Conservation (phyloP, 352 stramenopile genomes). For the Phytopythium delawarense region DNA sequence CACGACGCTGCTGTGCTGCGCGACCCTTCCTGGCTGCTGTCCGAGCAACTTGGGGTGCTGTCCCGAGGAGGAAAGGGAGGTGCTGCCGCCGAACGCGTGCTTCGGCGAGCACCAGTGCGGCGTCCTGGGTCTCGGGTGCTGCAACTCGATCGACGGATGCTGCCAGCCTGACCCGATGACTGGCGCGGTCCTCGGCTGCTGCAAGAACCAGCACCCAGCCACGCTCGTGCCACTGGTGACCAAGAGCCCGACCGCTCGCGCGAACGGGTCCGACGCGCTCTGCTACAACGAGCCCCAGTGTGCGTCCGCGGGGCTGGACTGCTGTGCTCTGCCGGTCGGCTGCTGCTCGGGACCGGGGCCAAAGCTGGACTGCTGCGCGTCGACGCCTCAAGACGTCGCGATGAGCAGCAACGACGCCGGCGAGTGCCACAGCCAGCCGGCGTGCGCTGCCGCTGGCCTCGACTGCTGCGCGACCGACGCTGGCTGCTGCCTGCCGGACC, state of each 20-base stretch:
- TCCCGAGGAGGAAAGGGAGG: constrained; percentile 32
- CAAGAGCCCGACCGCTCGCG: background rate
- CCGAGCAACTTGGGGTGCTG: constrained; percentile 62
- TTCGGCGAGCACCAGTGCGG: constrained; percentile 63
- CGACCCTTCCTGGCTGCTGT: constrained; percentile 66
- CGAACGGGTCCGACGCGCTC: constrained; percentile 1
- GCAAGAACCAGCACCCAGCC: constrained; percentile 47
- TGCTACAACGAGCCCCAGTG: constrained; percentile 46
- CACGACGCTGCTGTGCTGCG: constrained; percentile 57
- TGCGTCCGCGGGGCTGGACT: constrained; percentile 33
- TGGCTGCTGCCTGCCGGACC: constrained; percentile 41
- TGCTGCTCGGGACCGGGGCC: constrained; percentile 36
- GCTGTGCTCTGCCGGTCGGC: constrained; percentile 34
- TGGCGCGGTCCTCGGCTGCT: constrained; percentile 51
- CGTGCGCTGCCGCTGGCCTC: constrained; percentile 34
- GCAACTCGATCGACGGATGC: constrained; percentile 67
- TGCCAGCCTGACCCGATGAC: constrained; percentile 49
- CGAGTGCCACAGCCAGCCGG: constrained; percentile 34
- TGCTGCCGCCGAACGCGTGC: constrained; percentile 51
- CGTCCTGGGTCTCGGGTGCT: constrained; percentile 53
- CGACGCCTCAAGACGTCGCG: constrained; percentile 6
- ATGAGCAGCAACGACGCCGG: constrained; percentile 5
- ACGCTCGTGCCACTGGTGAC: constrained; percentile 3
- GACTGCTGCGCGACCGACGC: constrained; percentile 37
- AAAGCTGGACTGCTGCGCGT: constrained; percentile 41